Evolutionary conservation across 495 filamentous ascomycete genomes (phyloP).

Genomic region (Usnea hakonensis): DNA sequence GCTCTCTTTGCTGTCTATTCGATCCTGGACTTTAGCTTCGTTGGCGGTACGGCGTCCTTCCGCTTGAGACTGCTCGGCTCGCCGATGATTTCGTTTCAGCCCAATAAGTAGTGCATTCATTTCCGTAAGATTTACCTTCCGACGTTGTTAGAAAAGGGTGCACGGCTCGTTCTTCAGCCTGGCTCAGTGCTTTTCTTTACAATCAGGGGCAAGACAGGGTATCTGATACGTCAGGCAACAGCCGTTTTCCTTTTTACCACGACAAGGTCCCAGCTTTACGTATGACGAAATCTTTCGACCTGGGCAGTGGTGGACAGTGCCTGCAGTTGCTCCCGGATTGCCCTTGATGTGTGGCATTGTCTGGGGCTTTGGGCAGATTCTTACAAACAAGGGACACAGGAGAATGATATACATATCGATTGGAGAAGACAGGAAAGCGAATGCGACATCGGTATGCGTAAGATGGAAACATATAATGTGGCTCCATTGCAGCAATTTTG

Average conservation of each 20-base stretch:
- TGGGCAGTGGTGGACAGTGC: conserved; percentile 5
- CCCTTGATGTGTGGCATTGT: not conserved
- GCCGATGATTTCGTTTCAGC: not conserved
- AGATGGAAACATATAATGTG: too few relatives aligned
- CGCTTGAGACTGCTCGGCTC: not conserved
- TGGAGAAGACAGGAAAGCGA: too few relatives aligned
- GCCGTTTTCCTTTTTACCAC: not conserved
- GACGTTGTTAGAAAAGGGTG: not conserved
- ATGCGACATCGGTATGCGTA: too few relatives aligned
- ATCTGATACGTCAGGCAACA: conserved; percentile 4
- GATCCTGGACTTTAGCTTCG: not conserved
- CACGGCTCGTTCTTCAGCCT: conserved; percentile 1
- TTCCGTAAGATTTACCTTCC: not conserved
- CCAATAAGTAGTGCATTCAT: not conserved
- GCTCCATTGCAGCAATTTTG: too few relatives aligned
- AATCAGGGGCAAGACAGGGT: not conserved
- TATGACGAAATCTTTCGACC: conserved; percentile 2
- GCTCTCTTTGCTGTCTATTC: not conserved
- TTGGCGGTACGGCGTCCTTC: not conserved
- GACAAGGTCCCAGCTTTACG: not conserved
- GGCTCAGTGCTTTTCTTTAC: not conserved
- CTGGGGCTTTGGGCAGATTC: not conserved
- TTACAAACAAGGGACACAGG: not conserved
- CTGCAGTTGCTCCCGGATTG: not conserved
- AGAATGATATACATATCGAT: not conserved